Percentiles rank a stretch among this genome's conserved stretches.
These are phyloP conservation scores for Penicillium angulare DNA, from an alignment of 495 filamentous ascomycete species.

Conservation along the genomic window DNA sequence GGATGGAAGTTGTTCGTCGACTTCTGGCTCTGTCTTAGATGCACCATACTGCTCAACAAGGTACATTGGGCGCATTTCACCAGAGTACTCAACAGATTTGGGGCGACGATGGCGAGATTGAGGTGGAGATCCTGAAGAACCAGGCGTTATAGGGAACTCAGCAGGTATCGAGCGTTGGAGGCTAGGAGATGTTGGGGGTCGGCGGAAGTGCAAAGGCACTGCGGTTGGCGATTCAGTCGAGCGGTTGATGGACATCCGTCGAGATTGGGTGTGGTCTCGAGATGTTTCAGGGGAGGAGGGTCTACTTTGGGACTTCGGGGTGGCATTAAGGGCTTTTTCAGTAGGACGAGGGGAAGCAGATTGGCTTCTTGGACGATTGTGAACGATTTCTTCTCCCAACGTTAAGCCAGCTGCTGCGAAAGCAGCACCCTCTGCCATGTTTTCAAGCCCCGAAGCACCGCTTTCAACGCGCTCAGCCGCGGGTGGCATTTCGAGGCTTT, in stretches of 20 bases:
- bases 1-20: slow-evolving; percentile 44
- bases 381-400: slow-evolving; percentile 16
- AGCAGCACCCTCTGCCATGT: slow-evolving; percentile 16
- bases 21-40: slow-evolving; percentile 35
- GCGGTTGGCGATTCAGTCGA: slow-evolving; percentile 47
- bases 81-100: slow-evolving; percentile 46
- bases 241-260: slow-evolving; percentile 32
- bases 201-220: slow-evolving; percentile 50
- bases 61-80: slow-evolving; percentile 50
- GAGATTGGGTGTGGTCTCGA: slow-evolving; percentile 15
- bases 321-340: slow-evolving; percentile 32
- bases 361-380: slow-evolving; percentile 36
- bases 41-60: slow-evolving; percentile 48
- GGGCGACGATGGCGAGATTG: slow-evolving; percentile 39
- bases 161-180: slow-evolving; percentile 34
- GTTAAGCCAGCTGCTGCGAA: slow-evolving; percentile 17
- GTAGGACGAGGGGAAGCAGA: slow-evolving; percentile 34
- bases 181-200: slow-evolving; percentile 42
- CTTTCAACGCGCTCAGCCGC: slow-evolving; percentile 26
- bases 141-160: slow-evolving; percentile 19
- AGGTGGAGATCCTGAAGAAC: slow-evolving; percentile 31
- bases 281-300: slow-evolving; percentile 33
- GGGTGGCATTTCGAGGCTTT: slow-evolving; percentile 48
- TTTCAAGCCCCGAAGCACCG: slow-evolving; percentile 41
- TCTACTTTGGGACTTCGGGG: slow-evolving; percentile 37